Percentiles rank a stretch among this genome's conserved stretches.
phyloP scores from a whole-genome alignment of 768 basidiomycete species.

The Leccinum fibrillosum region DNA sequence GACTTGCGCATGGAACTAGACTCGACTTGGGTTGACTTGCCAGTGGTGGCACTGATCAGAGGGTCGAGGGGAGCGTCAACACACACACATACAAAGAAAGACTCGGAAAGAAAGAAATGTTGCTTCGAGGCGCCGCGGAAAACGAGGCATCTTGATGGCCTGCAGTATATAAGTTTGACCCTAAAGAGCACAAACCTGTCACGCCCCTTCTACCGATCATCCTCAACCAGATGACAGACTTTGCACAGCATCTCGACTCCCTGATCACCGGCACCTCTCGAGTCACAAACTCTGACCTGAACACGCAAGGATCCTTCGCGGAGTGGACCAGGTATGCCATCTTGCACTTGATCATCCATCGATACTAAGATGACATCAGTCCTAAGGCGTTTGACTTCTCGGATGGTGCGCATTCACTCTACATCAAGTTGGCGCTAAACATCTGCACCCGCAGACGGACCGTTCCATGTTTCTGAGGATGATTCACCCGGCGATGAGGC shows the following conservation, averaged over 20 bases:
- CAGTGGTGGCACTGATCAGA: conserved; percentile 11
- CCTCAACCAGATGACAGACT: conserved; percentile 19
- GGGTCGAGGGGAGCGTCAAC: background rate
- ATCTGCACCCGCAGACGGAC: conserved; percentile 13
- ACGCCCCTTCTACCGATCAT: background rate
- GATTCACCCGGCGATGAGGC: conserved; percentile 15
- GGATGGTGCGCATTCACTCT: conserved; percentile 15
- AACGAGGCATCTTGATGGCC: background rate
- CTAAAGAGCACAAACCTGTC: background rate
- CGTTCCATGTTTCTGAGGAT: conserved; percentile 6
- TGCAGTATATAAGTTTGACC: too few species aligned
- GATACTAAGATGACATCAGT: conserved; percentile 18
- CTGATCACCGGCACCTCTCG: conserved; percentile 13
- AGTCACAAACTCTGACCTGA: conserved; percentile 9
- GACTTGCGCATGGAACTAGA: conserved; percentile 1
- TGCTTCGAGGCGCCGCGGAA: background rate
- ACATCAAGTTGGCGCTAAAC: conserved; percentile 2
- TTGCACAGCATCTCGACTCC: conserved; percentile 21
- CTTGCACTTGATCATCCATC: conserved; percentile 2
- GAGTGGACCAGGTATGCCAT: conserved; percentile 26
- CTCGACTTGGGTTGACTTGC: background rate
- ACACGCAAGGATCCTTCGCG: conserved; percentile 8
- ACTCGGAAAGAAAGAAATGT: background rate
- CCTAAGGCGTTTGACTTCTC: conserved; percentile 6
- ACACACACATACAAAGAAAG: background rate